Conservation (phyloP, 495 filamentous ascomycete genomes). For the Penicillium soppii region DNA sequence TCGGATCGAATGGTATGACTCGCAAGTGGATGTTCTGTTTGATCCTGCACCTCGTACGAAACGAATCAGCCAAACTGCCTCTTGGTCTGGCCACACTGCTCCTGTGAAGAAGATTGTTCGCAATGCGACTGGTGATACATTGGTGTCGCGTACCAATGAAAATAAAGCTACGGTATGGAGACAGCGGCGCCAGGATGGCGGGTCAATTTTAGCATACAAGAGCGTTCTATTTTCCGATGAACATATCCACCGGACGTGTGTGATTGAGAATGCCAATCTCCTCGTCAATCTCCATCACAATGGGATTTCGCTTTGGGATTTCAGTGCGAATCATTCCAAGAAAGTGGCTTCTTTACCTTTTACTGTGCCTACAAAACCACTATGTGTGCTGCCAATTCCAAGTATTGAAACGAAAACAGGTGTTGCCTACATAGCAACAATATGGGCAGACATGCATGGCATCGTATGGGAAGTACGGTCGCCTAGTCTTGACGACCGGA, state of each 20-base stretch:
- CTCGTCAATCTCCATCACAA: constrained; percentile 78
- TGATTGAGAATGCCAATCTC: constrained; percentile 72
- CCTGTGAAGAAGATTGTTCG: constrained; percentile 82
- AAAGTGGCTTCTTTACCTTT: constrained; percentile 61
- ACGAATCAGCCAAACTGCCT: constrained; percentile 56
- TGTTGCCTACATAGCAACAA: constrained; percentile 69
- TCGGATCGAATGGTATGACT: constrained; percentile 75
- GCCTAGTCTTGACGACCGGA: constrained; percentile 14
- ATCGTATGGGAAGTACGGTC: constrained; percentile 80
- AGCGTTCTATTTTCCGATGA: constrained; percentile 67
- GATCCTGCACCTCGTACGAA: constrained; percentile 69
- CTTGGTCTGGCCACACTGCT: constrained; percentile 83
- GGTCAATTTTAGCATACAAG: constrained; percentile 60
- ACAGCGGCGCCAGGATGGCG: constrained; percentile 49
- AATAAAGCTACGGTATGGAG: constrained; percentile 84
- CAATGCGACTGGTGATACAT: constrained; percentile 73
- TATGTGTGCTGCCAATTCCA: constrained; percentile 80
- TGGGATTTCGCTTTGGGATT: constrained; percentile 81
- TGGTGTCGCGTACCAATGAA: constrained; percentile 76
- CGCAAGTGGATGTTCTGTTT: constrained; percentile 75
- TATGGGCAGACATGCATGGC: constrained; percentile 79
- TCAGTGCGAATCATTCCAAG: constrained; percentile 53
- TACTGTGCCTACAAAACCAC: constrained; percentile 64
- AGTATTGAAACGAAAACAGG: constrained; percentile 51
- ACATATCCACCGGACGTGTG: constrained; percentile 79